Evolutionary conservation across 768 basidiomycete species (phyloP).

Genomic region (Russula virescens): DNA sequence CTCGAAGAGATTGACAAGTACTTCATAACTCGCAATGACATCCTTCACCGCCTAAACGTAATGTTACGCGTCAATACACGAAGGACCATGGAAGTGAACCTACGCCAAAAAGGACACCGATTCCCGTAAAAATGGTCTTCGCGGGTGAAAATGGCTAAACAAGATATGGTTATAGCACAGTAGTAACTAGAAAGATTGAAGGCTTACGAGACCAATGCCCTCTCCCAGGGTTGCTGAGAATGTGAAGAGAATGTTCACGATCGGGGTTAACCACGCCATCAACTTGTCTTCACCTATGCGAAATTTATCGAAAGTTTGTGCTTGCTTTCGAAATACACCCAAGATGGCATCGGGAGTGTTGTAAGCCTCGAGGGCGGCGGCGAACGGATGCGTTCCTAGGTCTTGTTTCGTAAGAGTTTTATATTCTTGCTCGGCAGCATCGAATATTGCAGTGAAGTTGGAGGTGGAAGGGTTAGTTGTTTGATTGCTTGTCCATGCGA

Average conservation of each 20-base stretch:
- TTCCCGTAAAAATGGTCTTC: neutral
- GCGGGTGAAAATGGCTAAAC: neutral
- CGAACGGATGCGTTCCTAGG: neutral
- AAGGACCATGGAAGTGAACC: neutral
- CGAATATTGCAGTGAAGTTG: neutral
- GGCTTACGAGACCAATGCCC: neutral
- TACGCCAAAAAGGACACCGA: neutral
- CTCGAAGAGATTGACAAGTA: conserved; percentile 1
- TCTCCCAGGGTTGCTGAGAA: neutral
- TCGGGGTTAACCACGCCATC: neutral
- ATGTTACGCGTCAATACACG: neutral
- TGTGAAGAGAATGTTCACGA: neutral
- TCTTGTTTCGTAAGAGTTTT: neutral
- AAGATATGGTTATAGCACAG: neutral
- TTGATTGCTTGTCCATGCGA: neutral
- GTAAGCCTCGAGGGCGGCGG: neutral
- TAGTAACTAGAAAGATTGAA: too few relatives aligned
- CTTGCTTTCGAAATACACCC: neutral
- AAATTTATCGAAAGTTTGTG: neutral
- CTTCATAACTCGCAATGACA: neutral
- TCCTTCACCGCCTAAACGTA: neutral
- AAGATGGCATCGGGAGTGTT: neutral
- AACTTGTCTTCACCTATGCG: neutral
- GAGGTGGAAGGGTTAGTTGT: neutral
- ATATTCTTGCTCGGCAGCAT: neutral